These are phyloP conservation scores for Colletotrichum tropicicola DNA, from an alignment of 2,329 filamentous ascomycete genomes.

Conservation along the genomic window DNA sequence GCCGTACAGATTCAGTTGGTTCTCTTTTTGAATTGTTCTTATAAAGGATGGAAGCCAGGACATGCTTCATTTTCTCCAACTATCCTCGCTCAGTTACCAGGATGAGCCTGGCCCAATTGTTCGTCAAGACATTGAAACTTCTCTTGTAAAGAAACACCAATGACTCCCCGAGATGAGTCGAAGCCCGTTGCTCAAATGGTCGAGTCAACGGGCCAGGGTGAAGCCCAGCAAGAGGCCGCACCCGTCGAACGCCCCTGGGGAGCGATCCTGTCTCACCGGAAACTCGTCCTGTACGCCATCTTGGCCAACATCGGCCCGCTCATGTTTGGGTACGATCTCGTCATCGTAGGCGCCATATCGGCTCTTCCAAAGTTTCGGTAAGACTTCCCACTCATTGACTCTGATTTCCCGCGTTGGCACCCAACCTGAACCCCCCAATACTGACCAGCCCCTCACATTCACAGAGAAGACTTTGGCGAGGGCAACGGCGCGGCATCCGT, in stretches of 20 bases:
- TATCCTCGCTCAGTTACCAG: too few species aligned
- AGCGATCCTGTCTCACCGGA: neutral
- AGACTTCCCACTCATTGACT: neutral
- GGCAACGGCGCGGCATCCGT: neutral
- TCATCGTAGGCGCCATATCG: conserved; percentile 1
- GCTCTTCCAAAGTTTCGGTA: conserved; percentile 8
- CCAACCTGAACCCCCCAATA: too few species aligned
- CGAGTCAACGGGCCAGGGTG: too few species aligned
- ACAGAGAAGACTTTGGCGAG: conserved; percentile 1
- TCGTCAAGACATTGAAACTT: too few species aligned
- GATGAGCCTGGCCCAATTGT: too few species aligned
- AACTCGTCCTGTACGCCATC: neutral
- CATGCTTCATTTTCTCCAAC: too few species aligned
- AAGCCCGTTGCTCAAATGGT: neutral
- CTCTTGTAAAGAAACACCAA: too few species aligned
- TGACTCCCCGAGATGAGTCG: neutral
- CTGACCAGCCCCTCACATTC: too few species aligned
- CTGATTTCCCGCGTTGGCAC: too few species aligned
- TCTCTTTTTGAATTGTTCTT: too few species aligned
- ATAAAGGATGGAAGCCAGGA: too few species aligned
- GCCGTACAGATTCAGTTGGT: too few species aligned
- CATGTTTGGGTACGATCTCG: conserved; percentile 12
- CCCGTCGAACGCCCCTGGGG: neutral
- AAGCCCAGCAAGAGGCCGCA: neutral
- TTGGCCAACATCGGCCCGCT: conserved; percentile 7